Conservation (phyloP, 2,329 filamentous ascomycete species). For the Neoascochyta sp. region DNA sequence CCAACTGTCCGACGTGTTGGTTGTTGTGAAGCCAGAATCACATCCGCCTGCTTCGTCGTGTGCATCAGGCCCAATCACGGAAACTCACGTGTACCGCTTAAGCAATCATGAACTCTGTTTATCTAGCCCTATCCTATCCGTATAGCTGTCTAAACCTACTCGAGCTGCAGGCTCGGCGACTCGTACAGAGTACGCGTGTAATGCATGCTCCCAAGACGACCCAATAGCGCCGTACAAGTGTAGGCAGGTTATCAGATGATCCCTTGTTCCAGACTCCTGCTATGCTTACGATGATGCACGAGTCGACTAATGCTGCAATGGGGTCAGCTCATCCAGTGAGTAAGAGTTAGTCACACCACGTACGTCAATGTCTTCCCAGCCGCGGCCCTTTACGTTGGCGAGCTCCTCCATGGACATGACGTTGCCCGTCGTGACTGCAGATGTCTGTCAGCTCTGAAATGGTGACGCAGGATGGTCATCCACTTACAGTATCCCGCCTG, state of each 20-base stretch:
- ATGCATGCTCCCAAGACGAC: too few relatives aligned
- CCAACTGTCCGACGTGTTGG: too few relatives aligned
- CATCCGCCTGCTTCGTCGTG: too few relatives aligned
- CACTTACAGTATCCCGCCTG: constrained; percentile 79
- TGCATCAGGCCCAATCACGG: too few relatives aligned
- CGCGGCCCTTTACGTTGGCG: constrained; percentile 77
- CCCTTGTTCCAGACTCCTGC: constrained; percentile 1
- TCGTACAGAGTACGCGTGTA: constrained; percentile 1
- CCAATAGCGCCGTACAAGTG: too few relatives aligned
- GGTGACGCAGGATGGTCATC: too few relatives aligned
- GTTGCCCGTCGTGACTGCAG: constrained; percentile 74
- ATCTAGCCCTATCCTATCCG: too few relatives aligned
- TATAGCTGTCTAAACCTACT: too few relatives aligned
- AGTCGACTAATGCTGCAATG: constrained; percentile 27
- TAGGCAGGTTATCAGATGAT: constrained; percentile 1
- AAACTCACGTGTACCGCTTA: too few relatives aligned
- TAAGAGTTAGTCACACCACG: constrained; percentile 13
- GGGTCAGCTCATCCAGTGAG: constrained; percentile 19
- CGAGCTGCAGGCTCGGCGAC: too few relatives aligned
- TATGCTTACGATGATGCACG: constrained; percentile 1
- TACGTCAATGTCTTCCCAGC: constrained; percentile 73
- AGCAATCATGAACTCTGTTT: too few relatives aligned
- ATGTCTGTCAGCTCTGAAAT: constrained; percentile 20
- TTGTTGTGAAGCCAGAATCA: too few relatives aligned
- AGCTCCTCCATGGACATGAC: constrained; percentile 85